A percentile compares a stretch with the other conserved stretches of the same genome.
Evolutionary conservation across 345 rosid species (phyloP).

Genomic region (Sisymbrium altissimum): DNA sequence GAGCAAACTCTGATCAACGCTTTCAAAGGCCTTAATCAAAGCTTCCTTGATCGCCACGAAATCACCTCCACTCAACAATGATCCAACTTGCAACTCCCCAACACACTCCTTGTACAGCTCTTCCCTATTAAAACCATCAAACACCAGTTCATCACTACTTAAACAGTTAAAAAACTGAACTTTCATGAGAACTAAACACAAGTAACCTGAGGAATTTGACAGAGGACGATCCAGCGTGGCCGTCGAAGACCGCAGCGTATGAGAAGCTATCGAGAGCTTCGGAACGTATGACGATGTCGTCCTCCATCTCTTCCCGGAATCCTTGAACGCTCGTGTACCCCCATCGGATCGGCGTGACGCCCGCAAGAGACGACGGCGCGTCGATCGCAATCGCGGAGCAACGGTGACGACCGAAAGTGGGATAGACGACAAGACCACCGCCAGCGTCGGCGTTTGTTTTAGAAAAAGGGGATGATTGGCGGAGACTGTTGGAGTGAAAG

Average conservation of each 20-base stretch:
- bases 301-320: slow-evolving; percentile 91
- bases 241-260: slow-evolving; percentile 86
- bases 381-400: slow-evolving; percentile 87
- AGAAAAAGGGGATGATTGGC: neutral
- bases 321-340: slow-evolving; percentile 79
- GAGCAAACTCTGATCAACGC: slow-evolving; percentile 58
- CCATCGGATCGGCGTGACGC: slow-evolving; percentile 61
- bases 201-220: slow-evolving; percentile 68
- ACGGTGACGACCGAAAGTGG: slow-evolving; percentile 35
- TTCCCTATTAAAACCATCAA: slow-evolving; percentile 48
- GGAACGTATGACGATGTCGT: slow-evolving; percentile 57
- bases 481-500: slow-evolving; percentile 43
- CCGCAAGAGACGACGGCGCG: slow-evolving; percentile 61
- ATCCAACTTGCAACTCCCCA: slow-evolving; percentile 68
- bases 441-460: slow-evolving; percentile 1
- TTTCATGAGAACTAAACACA: slow-evolving; percentile 8
- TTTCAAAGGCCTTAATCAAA: slow-evolving; percentile 60
- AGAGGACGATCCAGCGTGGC: slow-evolving; percentile 80
- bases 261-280: slow-evolving; percentile 80
- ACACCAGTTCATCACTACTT: neutral
- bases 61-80: slow-evolving; percentile 59
- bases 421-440: slow-evolving; percentile 16
- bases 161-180: neutral
- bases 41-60: slow-evolving; percentile 45
- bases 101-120: slow-evolving; percentile 83